Base-by-base conservation (phyloP, 306 rosid species). In the Gynostemma pentaphyllum region DNA sequence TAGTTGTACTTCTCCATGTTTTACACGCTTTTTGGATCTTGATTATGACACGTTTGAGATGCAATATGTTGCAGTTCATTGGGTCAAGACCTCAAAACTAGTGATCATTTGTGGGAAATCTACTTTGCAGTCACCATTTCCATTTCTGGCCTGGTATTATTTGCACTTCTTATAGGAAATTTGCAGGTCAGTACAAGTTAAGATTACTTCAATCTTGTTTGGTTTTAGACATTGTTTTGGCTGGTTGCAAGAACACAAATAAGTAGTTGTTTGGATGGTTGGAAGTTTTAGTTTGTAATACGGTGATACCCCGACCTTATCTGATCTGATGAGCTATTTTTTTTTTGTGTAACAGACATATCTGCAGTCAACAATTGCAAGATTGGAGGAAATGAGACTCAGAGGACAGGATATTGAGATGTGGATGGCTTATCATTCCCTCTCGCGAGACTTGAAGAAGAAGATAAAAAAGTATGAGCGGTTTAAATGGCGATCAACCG, bases 311-410 rank as follows among this genome's bases (percentile, higher is more conserved):
- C 14, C 21, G 24, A 39, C 64, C 4, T 19, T 37, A 23, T 60
- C 47, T 34, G 14, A 42, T 42, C 47, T 21, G 11, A 23, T 24
- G 68, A 27, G 26, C 2, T 42, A 24, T 41, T 27, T 15, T n/a
- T n/a, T n/a, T 27, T 16, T 21, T 45, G 57, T 26, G 8, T 28
- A 46, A 76, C 81, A 88, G 96, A 85, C 88, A 67, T 85, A 83
- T 60, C 66, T 88, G 79, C 84, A 83, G 44, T 76, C 85, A 67
- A 75, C 84, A 46, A 81, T 85, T 23, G 78, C 80, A 10, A 81
- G 92, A 59, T 74, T 79, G 68, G 97, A 40, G 41, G 69, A 66
- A 32, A 60, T 76, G 28, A 51, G 47, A 32, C 22, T 15, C 18
- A 76, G 55, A 56, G 71, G 64, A 9, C 64, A 27, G 9, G 77